Conservation (phyloP, 805 yeast species). For the Lipomyces spencermartinsiae region DNA sequence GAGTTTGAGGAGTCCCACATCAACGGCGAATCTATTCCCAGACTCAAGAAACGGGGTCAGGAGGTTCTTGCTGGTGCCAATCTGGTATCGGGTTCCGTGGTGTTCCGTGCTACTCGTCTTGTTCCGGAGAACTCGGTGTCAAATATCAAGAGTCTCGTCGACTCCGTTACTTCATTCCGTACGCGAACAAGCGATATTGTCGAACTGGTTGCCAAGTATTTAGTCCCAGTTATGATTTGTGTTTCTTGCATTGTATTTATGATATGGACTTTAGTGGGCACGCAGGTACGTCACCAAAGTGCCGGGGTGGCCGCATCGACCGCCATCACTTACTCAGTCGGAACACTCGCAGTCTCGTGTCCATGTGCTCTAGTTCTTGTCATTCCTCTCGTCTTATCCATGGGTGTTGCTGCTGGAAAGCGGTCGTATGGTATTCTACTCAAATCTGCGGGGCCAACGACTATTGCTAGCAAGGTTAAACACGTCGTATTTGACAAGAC, state of each 20-base stretch:
- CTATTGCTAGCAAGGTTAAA: constrained; percentile 14
- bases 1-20: constrained; percentile 88
- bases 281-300: constrained; percentile 54
- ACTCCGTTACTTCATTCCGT: constrained; percentile 67
- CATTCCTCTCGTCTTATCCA: constrained; percentile 36
- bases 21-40: constrained; percentile 80
- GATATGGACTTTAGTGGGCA: constrained; percentile 73
- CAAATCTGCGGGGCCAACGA: constrained; percentile 29
- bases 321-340: constrained; percentile 32
- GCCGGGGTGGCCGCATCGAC: constrained; percentile 13
- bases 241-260: constrained; percentile 58
- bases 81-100: constrained; percentile 57
- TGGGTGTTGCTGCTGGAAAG: constrained; percentile 38
- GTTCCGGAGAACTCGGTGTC: constrained; percentile 54
- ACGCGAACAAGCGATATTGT: constrained; percentile 76
- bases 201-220: constrained; percentile 67
- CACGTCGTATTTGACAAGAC: constrained; percentile 39
- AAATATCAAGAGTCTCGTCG: constrained; percentile 69
- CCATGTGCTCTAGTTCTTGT: constrained; percentile 40
- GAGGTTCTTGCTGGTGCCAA: constrained; percentile 75
- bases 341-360: constrained; percentile 32
- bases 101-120: constrained; percentile 55
- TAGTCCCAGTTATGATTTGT: constrained; percentile 71
- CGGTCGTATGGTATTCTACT: constrained; percentile 25
- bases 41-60: constrained; percentile 63